Conservation (phyloP, 139 green algal species). For the Chlorella sp. region DNA sequence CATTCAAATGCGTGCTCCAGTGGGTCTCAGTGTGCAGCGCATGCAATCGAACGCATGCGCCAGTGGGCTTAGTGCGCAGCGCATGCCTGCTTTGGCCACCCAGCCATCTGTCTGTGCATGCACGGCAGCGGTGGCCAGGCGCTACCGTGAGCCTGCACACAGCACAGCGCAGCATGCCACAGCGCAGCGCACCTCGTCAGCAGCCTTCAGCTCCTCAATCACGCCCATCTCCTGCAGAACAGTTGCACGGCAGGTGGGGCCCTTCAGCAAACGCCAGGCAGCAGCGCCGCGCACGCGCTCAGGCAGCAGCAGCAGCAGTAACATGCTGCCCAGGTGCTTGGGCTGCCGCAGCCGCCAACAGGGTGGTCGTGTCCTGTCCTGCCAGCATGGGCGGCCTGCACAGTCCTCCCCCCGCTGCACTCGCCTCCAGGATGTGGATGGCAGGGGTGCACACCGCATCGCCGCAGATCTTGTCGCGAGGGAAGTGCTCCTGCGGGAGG, state of each 20-base stretch:
- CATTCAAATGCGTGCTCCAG: too few species aligned
- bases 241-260: too few species aligned
- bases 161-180: slow-evolving; percentile 75
- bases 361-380: background rate
- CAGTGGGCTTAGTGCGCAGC: too few species aligned
- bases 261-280: too few species aligned
- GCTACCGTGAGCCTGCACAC: slow-evolving; percentile 83
- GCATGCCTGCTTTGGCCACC: too few species aligned
- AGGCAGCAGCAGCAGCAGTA: slow-evolving; percentile 20
- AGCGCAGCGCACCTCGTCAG: slow-evolving; percentile 89
- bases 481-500: slow-evolving; percentile 69
- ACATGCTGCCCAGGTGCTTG: too few species aligned
- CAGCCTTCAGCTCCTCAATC: slow-evolving; percentile 78
- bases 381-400: too few species aligned
- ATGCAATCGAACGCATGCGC: too few species aligned
- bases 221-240: slow-evolving; percentile 77
- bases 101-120: too few species aligned
- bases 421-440: slow-evolving; percentile 53
- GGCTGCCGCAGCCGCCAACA: too few species aligned
- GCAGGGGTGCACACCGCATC: slow-evolving; percentile 84
- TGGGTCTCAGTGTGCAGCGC: too few species aligned
- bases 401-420: background rate
- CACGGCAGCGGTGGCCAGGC: slow-evolving; percentile 54
- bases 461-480: slow-evolving; percentile 63
- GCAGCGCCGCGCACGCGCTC: too few species aligned